These are phyloP conservation scores for Penicillium sp. DNA, from an alignment of 2,329 filamentous ascomycete genomes.

Conservation along the genomic window DNA sequence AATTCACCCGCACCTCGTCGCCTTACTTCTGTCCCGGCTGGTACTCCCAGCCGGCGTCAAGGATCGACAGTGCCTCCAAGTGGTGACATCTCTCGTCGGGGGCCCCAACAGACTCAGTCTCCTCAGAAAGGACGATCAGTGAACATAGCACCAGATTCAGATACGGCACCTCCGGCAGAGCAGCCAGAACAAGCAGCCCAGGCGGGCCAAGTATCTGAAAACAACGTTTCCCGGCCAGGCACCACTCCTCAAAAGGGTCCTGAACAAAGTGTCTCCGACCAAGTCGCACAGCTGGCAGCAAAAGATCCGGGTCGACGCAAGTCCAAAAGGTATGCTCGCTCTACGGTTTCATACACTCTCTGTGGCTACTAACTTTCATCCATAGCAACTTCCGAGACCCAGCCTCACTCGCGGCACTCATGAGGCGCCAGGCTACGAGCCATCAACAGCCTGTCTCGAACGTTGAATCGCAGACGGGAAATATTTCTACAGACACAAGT, in stretches of 20 bases:
- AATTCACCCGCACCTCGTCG: not conserved
- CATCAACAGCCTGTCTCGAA: not conserved
- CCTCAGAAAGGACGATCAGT: not conserved
- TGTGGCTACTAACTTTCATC: not conserved
- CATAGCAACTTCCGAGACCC: constrained; percentile 4
- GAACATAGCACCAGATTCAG: not conserved
- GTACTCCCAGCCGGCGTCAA: not conserved
- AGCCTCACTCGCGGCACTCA: constrained; percentile 1
- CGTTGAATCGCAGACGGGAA: not conserved
- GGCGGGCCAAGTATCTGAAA: not conserved
- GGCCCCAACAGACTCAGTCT: not conserved
- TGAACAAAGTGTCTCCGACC: not conserved
- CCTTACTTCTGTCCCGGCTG: not conserved
- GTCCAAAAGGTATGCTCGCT: not conserved
- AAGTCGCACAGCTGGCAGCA: not conserved
- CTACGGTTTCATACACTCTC: not conserved
- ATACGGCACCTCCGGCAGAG: not conserved
- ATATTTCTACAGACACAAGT: not conserved
- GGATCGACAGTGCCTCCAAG: not conserved
- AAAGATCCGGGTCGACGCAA: constrained; percentile 1
- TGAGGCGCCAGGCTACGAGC: constrained; percentile 4
- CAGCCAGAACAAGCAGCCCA: not conserved
- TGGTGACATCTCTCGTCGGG: not conserved
- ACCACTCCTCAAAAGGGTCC: not conserved
- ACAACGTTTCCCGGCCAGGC: not conserved